phyloP scores from a whole-genome alignment of 768 basidiomycete species.

The Cubamyces sp. region DNA sequence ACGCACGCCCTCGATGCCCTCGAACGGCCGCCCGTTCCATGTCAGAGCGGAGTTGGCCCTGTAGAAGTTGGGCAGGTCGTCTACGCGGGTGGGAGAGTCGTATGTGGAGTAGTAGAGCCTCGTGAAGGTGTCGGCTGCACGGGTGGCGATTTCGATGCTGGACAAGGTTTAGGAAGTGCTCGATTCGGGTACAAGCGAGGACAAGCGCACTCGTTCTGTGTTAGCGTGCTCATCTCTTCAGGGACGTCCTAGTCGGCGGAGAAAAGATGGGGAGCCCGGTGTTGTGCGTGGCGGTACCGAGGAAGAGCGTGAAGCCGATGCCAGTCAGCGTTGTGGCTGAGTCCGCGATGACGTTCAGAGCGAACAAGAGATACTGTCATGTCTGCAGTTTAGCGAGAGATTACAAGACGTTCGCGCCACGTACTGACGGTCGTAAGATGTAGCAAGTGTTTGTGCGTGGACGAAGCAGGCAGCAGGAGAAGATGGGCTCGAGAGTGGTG shows the following conservation, averaged over 20 bases:
- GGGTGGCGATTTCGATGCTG: conserved; percentile 84
- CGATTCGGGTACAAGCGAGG: background rate
- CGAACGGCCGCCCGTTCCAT: conserved; percentile 85
- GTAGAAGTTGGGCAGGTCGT: conserved; percentile 82
- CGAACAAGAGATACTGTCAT: background rate
- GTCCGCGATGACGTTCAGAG: background rate
- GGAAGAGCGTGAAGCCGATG: background rate
- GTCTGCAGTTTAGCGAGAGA: background rate
- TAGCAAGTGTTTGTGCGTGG: background rate
- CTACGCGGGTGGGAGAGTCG: conserved; percentile 76
- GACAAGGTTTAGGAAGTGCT: background rate
- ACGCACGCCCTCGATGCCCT: conserved; percentile 70
- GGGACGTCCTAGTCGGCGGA: background rate
- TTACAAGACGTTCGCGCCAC: background rate
- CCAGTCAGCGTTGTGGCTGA: background rate
- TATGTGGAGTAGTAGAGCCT: conserved; percentile 83
- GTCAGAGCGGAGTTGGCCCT: conserved; percentile 74
- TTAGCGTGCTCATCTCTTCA: conserved; percentile 37
- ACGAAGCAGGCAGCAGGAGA: no score
- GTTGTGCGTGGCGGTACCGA: background rate
- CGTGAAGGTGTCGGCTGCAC: conserved; percentile 83
- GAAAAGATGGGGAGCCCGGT: background rate
- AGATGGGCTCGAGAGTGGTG: background rate
- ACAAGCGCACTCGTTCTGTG: conserved; percentile 39
- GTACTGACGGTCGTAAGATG: background rate